Evolutionary conservation across 352 stramenopile genomes (phyloP).

Genomic region (Globisporangium cystogenes): DNA sequence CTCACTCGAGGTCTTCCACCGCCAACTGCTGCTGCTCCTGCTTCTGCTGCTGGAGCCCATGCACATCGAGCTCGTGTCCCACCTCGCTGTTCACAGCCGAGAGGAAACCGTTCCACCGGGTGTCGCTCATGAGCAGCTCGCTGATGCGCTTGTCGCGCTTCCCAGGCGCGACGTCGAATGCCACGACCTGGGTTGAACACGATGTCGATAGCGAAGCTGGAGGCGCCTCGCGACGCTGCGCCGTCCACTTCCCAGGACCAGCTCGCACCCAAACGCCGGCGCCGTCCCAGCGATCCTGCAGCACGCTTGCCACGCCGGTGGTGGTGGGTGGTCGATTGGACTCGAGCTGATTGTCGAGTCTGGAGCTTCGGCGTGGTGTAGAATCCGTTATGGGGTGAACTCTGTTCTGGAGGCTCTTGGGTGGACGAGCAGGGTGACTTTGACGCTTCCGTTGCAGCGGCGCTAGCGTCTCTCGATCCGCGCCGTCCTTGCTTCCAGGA

Average conservation of each 20-base stretch:
- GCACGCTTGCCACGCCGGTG: not conserved
- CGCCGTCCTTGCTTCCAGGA: not conserved
- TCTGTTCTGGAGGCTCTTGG: not conserved
- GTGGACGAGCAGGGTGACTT: not conserved
- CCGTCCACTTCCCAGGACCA: conserved; percentile 18
- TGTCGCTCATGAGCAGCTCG: conserved; percentile 27
- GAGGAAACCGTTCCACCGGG: conserved; percentile 24
- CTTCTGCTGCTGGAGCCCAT: not conserved
- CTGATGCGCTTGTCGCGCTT: not conserved
- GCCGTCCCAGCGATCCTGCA: conserved; percentile 3
- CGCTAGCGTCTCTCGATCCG: not conserved
- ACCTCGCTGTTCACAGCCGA: conserved; percentile 5
- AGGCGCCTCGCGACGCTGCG: conserved; percentile 2
- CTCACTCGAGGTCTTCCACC: conserved; percentile 27
- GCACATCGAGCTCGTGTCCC: conserved; percentile 8
- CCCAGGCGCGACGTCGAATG: not conserved
- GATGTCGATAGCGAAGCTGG: not conserved
- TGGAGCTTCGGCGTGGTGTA: not conserved
- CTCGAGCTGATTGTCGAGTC: not conserved
- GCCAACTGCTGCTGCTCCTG: conserved; percentile 14
- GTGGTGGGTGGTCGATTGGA: too few species aligned
- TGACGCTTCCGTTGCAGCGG: not conserved
- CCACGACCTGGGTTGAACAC: conserved; percentile 10
- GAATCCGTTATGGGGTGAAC: not conserved
- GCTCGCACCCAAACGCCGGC: conserved; percentile 19